phyloP scores from a whole-genome alignment of 805 yeast species.

The Starmerella riodocensis region DNA sequence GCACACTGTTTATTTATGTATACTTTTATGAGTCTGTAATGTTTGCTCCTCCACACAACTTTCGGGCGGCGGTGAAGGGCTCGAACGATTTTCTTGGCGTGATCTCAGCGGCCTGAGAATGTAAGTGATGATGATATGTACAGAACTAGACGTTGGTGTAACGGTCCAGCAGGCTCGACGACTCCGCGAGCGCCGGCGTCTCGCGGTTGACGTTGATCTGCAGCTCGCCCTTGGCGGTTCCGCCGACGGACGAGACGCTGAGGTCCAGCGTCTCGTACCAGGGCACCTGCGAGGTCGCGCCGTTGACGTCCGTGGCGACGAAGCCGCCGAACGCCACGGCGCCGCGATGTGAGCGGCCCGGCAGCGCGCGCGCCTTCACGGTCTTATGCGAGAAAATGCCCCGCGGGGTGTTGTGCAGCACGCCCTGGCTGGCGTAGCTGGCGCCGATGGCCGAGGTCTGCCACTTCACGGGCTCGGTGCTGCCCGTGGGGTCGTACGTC shows the following conservation, averaged over 20 bases:
- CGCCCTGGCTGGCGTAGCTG: slow-evolving; percentile 25
- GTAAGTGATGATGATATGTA: too few relatives aligned
- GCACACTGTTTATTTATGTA: too few relatives aligned
- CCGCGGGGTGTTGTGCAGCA: slow-evolving; percentile 24
- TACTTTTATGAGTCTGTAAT: too few relatives aligned
- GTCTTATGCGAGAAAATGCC: slow-evolving; percentile 21
- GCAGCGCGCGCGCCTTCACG: slow-evolving; percentile 23
- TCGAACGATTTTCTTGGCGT: too few relatives aligned
- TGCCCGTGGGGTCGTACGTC: neutral
- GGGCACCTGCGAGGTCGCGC: neutral
- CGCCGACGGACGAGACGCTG: slow-evolving; percentile 5
- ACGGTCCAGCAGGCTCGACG: slow-evolving; percentile 1
- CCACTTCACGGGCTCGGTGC: slow-evolving; percentile 7
- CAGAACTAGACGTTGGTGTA: too few relatives aligned
- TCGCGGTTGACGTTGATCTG: slow-evolving; percentile 11
- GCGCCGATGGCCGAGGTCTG: slow-evolving; percentile 22
- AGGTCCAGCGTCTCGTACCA: slow-evolving; percentile 8
- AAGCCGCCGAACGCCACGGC: slow-evolving; percentile 25
- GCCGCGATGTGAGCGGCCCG: slow-evolving; percentile 7
- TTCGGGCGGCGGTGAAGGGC: too few relatives aligned
- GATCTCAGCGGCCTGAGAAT: too few relatives aligned
- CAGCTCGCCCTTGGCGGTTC: slow-evolving; percentile 8
- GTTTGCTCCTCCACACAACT: too few relatives aligned
- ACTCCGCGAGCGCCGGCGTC: neutral
- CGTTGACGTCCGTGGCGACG: slow-evolving; percentile 15